Conservation (phyloP, 2,329 filamentous ascomycete species). For the Thelonectria discophora region DNA sequence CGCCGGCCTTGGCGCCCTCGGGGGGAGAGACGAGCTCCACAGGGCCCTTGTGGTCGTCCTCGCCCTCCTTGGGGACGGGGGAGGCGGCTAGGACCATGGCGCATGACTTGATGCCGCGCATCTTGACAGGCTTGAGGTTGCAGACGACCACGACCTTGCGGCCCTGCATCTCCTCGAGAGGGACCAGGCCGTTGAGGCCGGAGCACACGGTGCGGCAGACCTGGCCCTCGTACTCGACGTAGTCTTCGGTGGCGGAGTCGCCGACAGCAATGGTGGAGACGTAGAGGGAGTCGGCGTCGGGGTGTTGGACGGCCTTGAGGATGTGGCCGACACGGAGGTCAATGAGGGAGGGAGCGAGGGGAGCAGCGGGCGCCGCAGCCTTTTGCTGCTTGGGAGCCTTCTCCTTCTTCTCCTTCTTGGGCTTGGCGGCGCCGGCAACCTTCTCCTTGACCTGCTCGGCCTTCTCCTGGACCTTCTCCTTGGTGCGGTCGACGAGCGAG, state of each 20-base stretch:
- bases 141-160: conserved; percentile 95
- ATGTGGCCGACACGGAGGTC: conserved; percentile 98
- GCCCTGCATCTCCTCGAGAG: conserved; percentile 94
- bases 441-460: conserved; percentile 59
- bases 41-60: conserved; percentile 86
- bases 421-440: conserved; percentile 52
- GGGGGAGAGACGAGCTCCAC: conserved; percentile 93
- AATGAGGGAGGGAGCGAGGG: conserved; percentile 84
- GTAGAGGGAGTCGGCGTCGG: conserved; percentile 94
- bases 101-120: conserved; percentile 82
- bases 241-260: conserved; percentile 88
- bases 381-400: conserved; percentile 82
- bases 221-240: conserved; percentile 89
- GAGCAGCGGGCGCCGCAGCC: conserved; percentile 73
- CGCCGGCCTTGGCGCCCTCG: conserved; percentile 79
- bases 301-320: conserved; percentile 93
- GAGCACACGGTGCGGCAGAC: conserved; percentile 96
- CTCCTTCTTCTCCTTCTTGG: conserved; percentile 89
- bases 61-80: conserved; percentile 82
- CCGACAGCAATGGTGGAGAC: conserved; percentile 96
- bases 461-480: conserved; percentile 66
- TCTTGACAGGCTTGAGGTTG: conserved; percentile 99
- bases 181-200: conserved; percentile 90
- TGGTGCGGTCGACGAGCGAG: conserved; percentile 67
- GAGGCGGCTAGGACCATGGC: conserved; percentile 97